Evolutionary conservation across 148 eudicot species (phyloP).

Genomic region (Suaeda aralocaspica): DNA sequence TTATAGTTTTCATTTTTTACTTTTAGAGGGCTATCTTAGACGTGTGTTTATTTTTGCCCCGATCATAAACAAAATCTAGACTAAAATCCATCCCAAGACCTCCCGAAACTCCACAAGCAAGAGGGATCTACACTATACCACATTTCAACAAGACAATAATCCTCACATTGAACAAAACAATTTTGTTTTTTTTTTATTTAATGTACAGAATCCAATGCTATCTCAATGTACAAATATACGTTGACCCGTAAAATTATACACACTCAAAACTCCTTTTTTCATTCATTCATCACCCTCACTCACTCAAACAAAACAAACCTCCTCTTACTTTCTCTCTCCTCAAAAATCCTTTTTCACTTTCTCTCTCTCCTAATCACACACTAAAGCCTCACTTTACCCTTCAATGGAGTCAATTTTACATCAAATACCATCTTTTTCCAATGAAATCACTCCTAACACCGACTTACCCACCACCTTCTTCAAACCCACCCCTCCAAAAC

Average conservation of each 20-base stretch:
- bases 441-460: conserved; percentile 46
- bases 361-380: conserved; percentile 16
- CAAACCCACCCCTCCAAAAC: conserved; percentile 20
- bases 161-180: too few species aligned
- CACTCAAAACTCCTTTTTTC: neutral
- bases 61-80: too few species aligned
- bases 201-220: conserved; percentile 37
- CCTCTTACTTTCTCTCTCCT: neutral
- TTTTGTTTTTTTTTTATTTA: too few species aligned
- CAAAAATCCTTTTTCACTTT: neutral
- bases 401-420: conserved; percentile 21
- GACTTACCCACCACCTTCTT: conserved; percentile 27
- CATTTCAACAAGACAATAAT: too few species aligned
- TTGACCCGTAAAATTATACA: conserved; percentile 32
- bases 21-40: too few species aligned
- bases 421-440: neutral
- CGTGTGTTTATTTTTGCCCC: too few species aligned
- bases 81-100: too few species aligned
- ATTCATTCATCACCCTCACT: neutral
- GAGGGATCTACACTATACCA: too few species aligned
- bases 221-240: conserved; percentile 19
- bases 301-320: neutral
- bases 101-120: too few species aligned
- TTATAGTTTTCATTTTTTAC: too few species aligned
- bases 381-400: conserved; percentile 3